phyloP scores from a whole-genome alignment of 2,329 filamentous ascomycete genomes.

The Onygena corvina region DNA sequence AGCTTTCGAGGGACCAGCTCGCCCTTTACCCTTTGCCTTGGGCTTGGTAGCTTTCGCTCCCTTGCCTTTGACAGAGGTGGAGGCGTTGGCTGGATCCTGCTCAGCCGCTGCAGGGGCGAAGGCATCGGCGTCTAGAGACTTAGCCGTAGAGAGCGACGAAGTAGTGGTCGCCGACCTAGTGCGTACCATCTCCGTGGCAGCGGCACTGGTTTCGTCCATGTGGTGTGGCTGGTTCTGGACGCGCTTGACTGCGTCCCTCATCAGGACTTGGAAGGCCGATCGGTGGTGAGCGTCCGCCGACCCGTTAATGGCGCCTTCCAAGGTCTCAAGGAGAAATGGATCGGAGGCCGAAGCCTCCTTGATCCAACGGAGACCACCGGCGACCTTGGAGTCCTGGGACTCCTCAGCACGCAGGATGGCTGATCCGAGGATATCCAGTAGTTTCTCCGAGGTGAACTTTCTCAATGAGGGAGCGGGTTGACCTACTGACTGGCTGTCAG shows the following conservation, averaged over 20 bases:
- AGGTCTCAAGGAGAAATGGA: constrained; percentile 23
- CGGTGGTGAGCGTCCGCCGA: constrained; percentile 20
- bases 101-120: constrained; percentile 19
- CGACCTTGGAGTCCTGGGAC: constrained; percentile 21
- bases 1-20: constrained; percentile 9
- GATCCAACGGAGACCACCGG: constrained; percentile 22
- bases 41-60: constrained; percentile 22
- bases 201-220: constrained; percentile 8
- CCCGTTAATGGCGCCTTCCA: constrained; percentile 23
- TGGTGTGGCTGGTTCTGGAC: constrained; percentile 12
- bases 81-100: constrained; percentile 12
- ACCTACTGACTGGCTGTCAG: constrained; percentile 8
- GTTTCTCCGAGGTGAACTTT: constrained; percentile 22
- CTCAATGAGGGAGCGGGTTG: constrained; percentile 14
- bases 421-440: constrained; percentile 21
- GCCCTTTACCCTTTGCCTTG: constrained; percentile 14
- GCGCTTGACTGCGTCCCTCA: constrained; percentile 21
- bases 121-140: constrained; percentile 28
- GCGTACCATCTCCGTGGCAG: constrained; percentile 16
- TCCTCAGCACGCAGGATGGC: constrained; percentile 23
- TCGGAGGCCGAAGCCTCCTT: constrained; percentile 23
- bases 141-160: constrained; percentile 30
- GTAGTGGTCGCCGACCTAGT: constrained; percentile 20
- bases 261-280: constrained; percentile 23
- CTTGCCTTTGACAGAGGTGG: constrained; percentile 17